Conservation (phyloP, 805 yeast genomes). For the Saturnispora halmiae region DNA sequence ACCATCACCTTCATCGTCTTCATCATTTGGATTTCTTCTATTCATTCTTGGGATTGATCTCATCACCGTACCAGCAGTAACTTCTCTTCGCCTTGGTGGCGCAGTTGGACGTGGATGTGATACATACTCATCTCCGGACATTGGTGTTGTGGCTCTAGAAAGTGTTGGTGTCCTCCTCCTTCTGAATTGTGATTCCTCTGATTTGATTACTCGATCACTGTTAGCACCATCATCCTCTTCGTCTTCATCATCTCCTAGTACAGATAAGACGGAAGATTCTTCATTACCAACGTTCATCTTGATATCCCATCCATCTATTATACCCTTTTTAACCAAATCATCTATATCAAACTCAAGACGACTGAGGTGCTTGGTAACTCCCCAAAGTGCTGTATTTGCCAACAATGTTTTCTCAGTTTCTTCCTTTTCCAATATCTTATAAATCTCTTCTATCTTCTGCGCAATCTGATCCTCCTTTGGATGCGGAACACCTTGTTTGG, state of each 20-base stretch:
- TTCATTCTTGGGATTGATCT: slow-evolving; percentile 13
- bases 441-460: slow-evolving; percentile 60
- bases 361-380: slow-evolving; percentile 65
- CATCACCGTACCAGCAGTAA: slow-evolving; percentile 18
- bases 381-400: slow-evolving; percentile 75
- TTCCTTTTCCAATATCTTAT: slow-evolving; percentile 45
- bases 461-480: slow-evolving; percentile 70
- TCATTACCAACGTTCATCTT: slow-evolving; percentile 43
- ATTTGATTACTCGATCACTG: not conserved
- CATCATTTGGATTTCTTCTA: slow-evolving; percentile 7
- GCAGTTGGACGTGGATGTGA: slow-evolving; percentile 8
- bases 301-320: slow-evolving; percentile 31
- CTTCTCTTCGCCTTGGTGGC: slow-evolving; percentile 16
- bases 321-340: slow-evolving; percentile 71
- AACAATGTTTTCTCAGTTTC: slow-evolving; percentile 73
- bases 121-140: slow-evolving; percentile 1
- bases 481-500: slow-evolving; percentile 77
- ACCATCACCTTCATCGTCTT: slow-evolving; percentile 14
- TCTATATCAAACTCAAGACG: slow-evolving; percentile 69
- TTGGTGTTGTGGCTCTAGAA: slow-evolving; percentile 12
- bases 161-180: slow-evolving; percentile 9
- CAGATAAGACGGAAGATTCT: not conserved
- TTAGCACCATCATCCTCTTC: not conserved
- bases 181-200: slow-evolving; percentile 4
- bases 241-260: slow-evolving; percentile 2